phyloP scores from a whole-genome alignment of 2,329 filamentous ascomycete species.

The Calonectria henricotiae region DNA sequence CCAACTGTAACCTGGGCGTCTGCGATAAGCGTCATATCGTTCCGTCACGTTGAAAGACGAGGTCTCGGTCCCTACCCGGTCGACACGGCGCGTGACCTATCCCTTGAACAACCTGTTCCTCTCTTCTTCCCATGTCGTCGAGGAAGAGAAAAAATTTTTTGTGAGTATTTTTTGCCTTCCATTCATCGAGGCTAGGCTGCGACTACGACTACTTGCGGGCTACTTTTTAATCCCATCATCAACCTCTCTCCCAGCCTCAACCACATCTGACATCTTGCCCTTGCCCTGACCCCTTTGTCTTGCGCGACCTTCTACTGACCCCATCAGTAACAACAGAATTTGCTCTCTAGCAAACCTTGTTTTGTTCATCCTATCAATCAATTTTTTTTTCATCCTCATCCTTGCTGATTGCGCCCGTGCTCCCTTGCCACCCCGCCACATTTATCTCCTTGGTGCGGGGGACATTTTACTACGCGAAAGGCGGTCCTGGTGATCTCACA shows the following conservation, averaged over 20 bases:
- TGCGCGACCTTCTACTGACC: background rate
- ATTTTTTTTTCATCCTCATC: constrained; percentile 10
- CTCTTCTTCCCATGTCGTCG: background rate
- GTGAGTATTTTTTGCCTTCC: background rate
- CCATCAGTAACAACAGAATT: constrained; percentile 4
- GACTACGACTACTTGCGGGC: constrained; percentile 13
- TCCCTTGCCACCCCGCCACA: constrained; percentile 34
- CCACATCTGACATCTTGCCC: background rate
- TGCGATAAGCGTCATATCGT: constrained; percentile 51
- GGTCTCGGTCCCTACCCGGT: constrained; percentile 36
- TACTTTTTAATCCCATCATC: background rate
- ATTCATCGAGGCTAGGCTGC: constrained; percentile 1
- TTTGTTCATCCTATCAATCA: constrained; percentile 20
- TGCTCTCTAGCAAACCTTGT: constrained; percentile 18
- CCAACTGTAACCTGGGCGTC: constrained; percentile 38
- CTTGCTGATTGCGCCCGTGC: constrained; percentile 28
- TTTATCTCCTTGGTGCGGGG: constrained; percentile 30
- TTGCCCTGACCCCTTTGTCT: background rate
- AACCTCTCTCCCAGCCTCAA: background rate
- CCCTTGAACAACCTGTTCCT: constrained; percentile 1
- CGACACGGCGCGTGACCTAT: constrained; percentile 31
- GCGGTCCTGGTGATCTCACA: constrained; percentile 7
- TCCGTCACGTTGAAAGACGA: constrained; percentile 28
- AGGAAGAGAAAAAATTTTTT: background rate
- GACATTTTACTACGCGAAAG: constrained; percentile 8